Conservation (phyloP, 352 stramenopile genomes). For the Phytophthora tentaculata region DNA sequence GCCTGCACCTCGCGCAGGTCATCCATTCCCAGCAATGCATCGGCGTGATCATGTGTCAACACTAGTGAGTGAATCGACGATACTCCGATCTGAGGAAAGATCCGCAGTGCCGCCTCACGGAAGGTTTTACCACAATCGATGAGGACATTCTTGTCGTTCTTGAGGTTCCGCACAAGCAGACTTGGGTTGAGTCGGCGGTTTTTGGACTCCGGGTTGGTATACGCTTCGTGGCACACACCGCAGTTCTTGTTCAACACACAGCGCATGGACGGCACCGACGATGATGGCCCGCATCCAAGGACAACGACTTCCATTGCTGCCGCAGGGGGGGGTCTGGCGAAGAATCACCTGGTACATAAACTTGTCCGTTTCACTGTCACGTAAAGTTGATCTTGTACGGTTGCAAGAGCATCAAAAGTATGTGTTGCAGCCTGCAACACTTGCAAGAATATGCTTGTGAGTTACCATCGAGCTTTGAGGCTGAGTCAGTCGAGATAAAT, state of each 20-base stretch:
- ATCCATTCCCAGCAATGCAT: constrained; percentile 84
- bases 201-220: constrained; percentile 68
- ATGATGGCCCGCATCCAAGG: constrained; percentile 84
- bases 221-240: constrained; percentile 69
- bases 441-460: no score
- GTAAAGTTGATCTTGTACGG: background rate
- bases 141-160: constrained; percentile 59
- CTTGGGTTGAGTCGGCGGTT: constrained; percentile 86
- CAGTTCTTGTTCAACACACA: constrained; percentile 68
- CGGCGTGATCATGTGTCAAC: constrained; percentile 87
- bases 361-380: background rate
- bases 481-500: no score
- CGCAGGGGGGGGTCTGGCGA: background rate
- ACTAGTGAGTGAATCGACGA: constrained; percentile 71
- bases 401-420: no score
- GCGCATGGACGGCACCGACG: constrained; percentile 79
- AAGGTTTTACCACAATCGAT: constrained; percentile 92
- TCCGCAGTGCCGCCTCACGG: constrained; percentile 71
- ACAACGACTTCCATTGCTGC: constrained; percentile 80
- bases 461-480: no score
- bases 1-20: constrained; percentile 85
- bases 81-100: constrained; percentile 63
- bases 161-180: constrained; percentile 69
- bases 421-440: no score
- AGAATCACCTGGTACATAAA: background rate